Evolutionary conservation across 371 early-diverging fungal species (phyloP), one percentile per base, ranked within the genome.

Genomic region (Quaeritorhiza haematococci): DNA sequence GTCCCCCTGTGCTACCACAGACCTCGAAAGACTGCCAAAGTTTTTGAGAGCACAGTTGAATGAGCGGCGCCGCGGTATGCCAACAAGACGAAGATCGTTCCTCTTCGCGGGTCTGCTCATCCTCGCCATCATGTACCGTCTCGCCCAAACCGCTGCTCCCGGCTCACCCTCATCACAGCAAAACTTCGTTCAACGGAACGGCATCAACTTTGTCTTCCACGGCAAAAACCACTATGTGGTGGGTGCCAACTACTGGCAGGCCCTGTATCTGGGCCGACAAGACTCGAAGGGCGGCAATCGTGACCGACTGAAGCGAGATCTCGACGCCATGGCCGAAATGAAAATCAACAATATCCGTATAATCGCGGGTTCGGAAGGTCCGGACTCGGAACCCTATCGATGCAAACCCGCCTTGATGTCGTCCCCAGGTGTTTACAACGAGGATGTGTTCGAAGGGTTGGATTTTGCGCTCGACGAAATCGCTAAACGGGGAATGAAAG

Each of bases 201-300:
- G 73, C 24, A 66, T 66, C 1, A 46, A 45, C 0, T 63, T 76
- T 2, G 24, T 43, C 19, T 55, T 43, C 26, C 30, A 72, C 42
- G 69, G 67, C 8, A 50, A 67, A 29, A 50, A 57, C 3, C 75
- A 78, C 49, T 50, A 53, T 2, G 61, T 84, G 0, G 67, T 59
- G 2, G 82, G 84, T 2, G 83, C 86, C 48, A 86, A 86, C 59
- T 86, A 84, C 55, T 86, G 86, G 86, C 83, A 85, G 51, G 86
- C 84, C 8, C 85, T 86, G 76, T 80, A 84, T 61, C 68, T 86
- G n/a, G 84, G 79, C 21, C 30, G 43, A 27, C 2, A 33, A 17
- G 59, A 58, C 60, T 50, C 63, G 7, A 21, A 44, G 13, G 80
- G 78, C 49, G 79, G 84, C 15, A 58, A 84, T 61, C 73, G 78